phyloP scores from a whole-genome alignment of 2,329 filamentous ascomycete genomes.

The Stagonosporopsis cucurbitacearum region DNA sequence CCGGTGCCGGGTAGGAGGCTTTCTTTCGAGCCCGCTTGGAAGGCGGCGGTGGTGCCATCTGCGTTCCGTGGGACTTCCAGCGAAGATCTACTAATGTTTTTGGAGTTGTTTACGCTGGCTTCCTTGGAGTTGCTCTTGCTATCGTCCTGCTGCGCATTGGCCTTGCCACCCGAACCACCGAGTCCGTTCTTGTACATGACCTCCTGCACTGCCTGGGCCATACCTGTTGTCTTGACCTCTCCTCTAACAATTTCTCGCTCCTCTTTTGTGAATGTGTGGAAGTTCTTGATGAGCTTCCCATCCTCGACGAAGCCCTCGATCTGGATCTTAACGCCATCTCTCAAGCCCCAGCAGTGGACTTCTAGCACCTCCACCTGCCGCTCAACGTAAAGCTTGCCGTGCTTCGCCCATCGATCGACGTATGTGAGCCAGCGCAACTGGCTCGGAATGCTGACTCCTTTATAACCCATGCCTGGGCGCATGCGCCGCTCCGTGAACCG shows the following conservation, averaged over 20 bases:
- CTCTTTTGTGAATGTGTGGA: constrained; percentile 77
- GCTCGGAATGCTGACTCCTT: constrained; percentile 90
- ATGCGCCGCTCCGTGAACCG: constrained; percentile 84
- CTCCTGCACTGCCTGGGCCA: constrained; percentile 55
- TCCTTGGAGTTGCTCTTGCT: constrained; percentile 28
- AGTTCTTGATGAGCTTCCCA: constrained; percentile 81
- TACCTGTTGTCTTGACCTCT: constrained; percentile 51
- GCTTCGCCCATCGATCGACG: constrained; percentile 82
- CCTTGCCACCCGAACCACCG: constrained; percentile 34
- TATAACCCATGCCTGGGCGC: constrained; percentile 79
- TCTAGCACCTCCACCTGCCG: constrained; percentile 83
- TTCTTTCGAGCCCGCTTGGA: constrained; percentile 29
- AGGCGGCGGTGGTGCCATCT: constrained; percentile 24
- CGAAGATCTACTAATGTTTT: constrained; percentile 30
- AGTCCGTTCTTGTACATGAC: constrained; percentile 51
- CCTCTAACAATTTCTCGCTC: constrained; percentile 74
- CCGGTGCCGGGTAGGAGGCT: constrained; percentile 63
- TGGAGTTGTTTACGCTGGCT: constrained; percentile 24
- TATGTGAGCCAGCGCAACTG: constrained; percentile 89
- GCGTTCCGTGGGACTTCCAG: constrained; percentile 23
- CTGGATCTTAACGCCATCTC: constrained; percentile 85
- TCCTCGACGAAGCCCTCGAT: constrained; percentile 88
- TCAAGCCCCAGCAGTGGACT: constrained; percentile 86
- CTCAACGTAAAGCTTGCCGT: constrained; percentile 81
- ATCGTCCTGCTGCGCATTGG: constrained; percentile 13